Base-by-base conservation (phyloP, 1,139 yeast genomes). In the Magnusiomyces tetraspermus region DNA sequence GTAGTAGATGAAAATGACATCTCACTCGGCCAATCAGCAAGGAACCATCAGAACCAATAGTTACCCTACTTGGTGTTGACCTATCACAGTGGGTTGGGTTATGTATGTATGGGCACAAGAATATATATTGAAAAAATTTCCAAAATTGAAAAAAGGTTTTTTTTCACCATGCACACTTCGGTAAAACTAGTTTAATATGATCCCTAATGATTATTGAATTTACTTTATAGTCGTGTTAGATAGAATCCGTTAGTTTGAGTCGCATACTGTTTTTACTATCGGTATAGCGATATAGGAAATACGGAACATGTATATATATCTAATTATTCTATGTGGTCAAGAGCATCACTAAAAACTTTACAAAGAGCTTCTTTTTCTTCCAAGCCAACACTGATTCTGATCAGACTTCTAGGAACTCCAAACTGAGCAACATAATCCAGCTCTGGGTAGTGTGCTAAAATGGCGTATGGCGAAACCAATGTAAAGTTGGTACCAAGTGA, bases 401-500 rank as follows among this genome's bases (percentile, higher is more conserved):
- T 81, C 60, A 92, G 72, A 62, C 84, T 77, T 58, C 83, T 72
- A 63, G 87, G 96, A 30, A 92, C 89, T 2, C 95, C 97, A 82
- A 87, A 89, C 61, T 82, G 73, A 54, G 78, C 86, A 24, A 86
- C 83, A 66, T 84, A 90, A 56, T 87, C 95, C 55, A 89, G 71
- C 66, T 90, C 97, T 49, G 73, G 76, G 66, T 82, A 90, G 67
- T 92, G 97, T 0, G 97, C 97, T 57, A 92, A 75, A 48, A 92
- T 78, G 2, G 96, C 79, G 68, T 92, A 92, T 8, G 97, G 97
- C 64, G 95, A 88, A 3, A 88, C 90, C 61, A 90, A 74, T 0
- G 97, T 88, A 71, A 89, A 88, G 67, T 88, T 92, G 0, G 97
- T 89, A 3, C 97, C 97, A 60, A 92, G 75, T 19, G 95, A 85